A percentile compares a stretch with the other conserved stretches of the same genome.
Conservation (phyloP, 2,329 filamentous ascomycete genomes). For the Xylaria digitata region DNA sequence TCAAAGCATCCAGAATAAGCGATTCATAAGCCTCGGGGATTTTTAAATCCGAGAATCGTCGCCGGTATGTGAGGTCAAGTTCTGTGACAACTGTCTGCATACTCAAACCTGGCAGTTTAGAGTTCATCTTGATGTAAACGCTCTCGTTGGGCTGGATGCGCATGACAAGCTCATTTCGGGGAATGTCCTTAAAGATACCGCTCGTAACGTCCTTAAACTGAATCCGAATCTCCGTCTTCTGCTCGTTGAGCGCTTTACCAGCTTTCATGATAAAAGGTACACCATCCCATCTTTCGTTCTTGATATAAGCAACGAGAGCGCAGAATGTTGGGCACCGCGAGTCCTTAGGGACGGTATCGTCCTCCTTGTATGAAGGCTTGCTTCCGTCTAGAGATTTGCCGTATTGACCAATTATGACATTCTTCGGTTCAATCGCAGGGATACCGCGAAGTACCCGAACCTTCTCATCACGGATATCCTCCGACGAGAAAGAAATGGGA, state of each 20-base stretch:
- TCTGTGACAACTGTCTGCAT: conserved; percentile 99
- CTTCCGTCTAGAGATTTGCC: conserved; percentile 94
- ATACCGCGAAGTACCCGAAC: conserved; percentile 95
- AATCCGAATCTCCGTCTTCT: conserved; percentile 99
- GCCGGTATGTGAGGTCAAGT: conserved; percentile 96
- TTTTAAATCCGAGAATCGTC: conserved; percentile 98
- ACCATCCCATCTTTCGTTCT: conserved; percentile 99
- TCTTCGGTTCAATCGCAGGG: conserved; percentile 96
- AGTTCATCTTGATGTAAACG: conserved; percentile 99
- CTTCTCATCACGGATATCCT: conserved; percentile 99
- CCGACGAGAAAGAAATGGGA: conserved; percentile 96
- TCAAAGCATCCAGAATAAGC: conserved; percentile 94
- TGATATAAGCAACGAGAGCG: conserved; percentile 96
- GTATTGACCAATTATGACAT: conserved; percentile 99
- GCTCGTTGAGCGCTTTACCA: conserved; percentile 97
- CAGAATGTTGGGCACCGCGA: conserved; percentile 98
- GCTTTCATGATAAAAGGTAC: conserved; percentile 99
- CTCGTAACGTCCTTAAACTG: conserved; percentile 99
- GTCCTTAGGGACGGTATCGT: conserved; percentile 97
- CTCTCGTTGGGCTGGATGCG: conserved; percentile 99
- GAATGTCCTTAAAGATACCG: conserved; percentile 99
- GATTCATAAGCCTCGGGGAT: conserved; percentile 99
- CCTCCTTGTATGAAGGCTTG: conserved; percentile 98
- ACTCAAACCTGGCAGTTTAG: conserved; percentile 95
- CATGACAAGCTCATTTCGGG: conserved; percentile 98